Evolutionary conservation across 768 basidiomycete species (phyloP).

Genomic region (Amanita molliuscula): DNA sequence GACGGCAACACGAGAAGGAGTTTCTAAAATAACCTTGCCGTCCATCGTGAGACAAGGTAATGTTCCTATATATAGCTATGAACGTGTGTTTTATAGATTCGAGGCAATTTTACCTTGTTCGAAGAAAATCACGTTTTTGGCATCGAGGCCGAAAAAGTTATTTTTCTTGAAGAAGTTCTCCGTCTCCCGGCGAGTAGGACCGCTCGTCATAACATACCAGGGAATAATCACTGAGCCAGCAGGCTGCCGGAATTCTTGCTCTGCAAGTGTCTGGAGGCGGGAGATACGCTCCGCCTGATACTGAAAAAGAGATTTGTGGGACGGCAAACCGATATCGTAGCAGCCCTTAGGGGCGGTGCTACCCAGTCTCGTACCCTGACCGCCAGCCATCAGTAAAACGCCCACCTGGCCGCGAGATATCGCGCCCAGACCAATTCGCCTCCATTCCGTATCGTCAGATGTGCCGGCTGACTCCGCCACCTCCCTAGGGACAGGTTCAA

Average conservation of each 20-base stretch:
- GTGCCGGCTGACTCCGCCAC: conserved; percentile 55
- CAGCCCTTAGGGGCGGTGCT: conserved; percentile 93
- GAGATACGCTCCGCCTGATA: conserved; percentile 95
- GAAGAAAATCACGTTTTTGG: conserved; percentile 82
- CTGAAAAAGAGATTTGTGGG: conserved; percentile 90
- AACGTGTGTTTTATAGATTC: conserved; percentile 6
- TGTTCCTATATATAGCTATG: conserved; percentile 50
- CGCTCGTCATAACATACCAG: conserved; percentile 99
- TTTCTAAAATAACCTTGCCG: conserved; percentile 86
- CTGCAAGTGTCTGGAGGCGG: conserved; percentile 71
- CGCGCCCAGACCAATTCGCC: conserved; percentile 67
- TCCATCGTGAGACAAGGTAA: conserved; percentile 92
- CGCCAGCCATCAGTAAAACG: conserved; percentile 97
- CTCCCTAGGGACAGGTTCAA: conserved; percentile 75
- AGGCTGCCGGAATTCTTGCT: conserved; percentile 38
- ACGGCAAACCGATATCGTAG: conserved; percentile 93
- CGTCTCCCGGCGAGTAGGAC: conserved; percentile 84
- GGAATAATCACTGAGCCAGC: conserved; percentile 64
- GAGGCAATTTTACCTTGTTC: conserved; percentile 68
- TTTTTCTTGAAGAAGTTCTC: conserved; percentile 75
- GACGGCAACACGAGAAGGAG: conserved; percentile 71
- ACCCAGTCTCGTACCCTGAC: conserved; percentile 92
- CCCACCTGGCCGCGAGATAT: conserved; percentile 78
- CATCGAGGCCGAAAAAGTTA: conserved; percentile 71
- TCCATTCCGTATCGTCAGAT: conserved; percentile 58